phyloP scores from a whole-genome alignment of 2,329 filamentous ascomycete genomes.

The Ascochyta fabae region DNA sequence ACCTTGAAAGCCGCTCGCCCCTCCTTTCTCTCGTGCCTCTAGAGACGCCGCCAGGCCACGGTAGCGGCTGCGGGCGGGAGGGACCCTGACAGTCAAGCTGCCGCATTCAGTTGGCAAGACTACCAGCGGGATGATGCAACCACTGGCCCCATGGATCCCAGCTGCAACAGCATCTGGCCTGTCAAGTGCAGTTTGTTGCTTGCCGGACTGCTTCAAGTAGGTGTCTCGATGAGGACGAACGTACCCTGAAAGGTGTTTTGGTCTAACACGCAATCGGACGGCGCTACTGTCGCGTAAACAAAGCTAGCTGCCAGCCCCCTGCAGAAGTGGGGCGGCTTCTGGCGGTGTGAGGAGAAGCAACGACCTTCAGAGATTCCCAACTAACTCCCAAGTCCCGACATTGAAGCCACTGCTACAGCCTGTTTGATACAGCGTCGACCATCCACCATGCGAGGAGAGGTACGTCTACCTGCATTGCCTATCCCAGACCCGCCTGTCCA shows the following conservation, averaged over 20 bases:
- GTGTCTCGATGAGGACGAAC: slow-evolving; percentile 3
- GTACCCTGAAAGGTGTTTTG: neutral
- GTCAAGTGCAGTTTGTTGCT: slow-evolving; percentile 1
- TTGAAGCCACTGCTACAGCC: slow-evolving; percentile 33
- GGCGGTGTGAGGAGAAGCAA: slow-evolving; percentile 18
- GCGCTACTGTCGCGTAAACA: slow-evolving; percentile 17
- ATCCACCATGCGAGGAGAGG: slow-evolving; percentile 51
- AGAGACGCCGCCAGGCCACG: neutral
- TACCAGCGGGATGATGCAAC: neutral
- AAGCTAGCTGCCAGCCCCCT: slow-evolving; percentile 14
- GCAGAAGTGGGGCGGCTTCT: slow-evolving; percentile 11
- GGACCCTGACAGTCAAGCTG: slow-evolving; percentile 2
- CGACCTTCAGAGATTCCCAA: slow-evolving; percentile 22
- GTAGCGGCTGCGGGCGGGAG: slow-evolving; percentile 10
- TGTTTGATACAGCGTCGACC: slow-evolving; percentile 44
- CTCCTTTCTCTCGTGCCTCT: neutral
- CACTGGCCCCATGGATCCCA: neutral
- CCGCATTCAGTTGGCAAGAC: neutral
- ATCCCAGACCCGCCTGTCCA: slow-evolving; percentile 35
- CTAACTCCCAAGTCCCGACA: slow-evolving; percentile 21
- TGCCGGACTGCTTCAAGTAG: neutral
- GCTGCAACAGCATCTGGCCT: neutral
- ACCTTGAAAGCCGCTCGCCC: neutral
- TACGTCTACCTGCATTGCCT: slow-evolving; percentile 31
- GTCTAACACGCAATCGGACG: slow-evolving; percentile 7